Base-by-base conservation (phyloP, 139 green algal species). In the Spirogloea muscicola region DNA sequence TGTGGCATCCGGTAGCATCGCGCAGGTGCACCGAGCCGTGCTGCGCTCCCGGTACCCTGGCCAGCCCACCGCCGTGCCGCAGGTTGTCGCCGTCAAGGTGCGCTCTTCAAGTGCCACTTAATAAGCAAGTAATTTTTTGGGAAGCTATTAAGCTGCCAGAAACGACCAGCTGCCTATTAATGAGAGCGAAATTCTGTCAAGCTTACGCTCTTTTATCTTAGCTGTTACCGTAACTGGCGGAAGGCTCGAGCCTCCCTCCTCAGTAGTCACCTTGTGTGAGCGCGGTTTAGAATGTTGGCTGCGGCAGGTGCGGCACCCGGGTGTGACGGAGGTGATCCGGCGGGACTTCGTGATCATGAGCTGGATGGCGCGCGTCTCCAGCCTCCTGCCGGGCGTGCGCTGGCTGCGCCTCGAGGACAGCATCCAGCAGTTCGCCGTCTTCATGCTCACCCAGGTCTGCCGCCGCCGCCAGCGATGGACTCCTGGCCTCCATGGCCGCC, bases 1-100 rank as follows among this genome's bases (percentile, higher is more conserved):
- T 0, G 65, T 98, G 5, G 94, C 94, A 1, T 91, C 81, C 16
- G 94, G 93, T 43, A 95, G 87, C 83, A 95, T 99, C 29, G 94
- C 92, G n/a, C 63, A 25, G 68, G 71, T 55, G 55, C 77, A 25
- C 62, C 63, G 25, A 29, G 65, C 42, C 27, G 52, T 34, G 27
- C 80, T 36, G 84, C 82, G 10, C 79, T 72, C 7, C 29, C 34
- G 72, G 34, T 76, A 76, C 40, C n/a, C n/a, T 13, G 25, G 67
- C 16, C 21, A 60, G 49, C 40, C 29, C n/a, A 6, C 3, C 38
- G 38, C 44, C 2, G 13, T 65, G 66, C 44, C n/a, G 7, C 66
- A 66, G 29, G 5, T 72, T 36, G 74, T 81, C 37, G 74, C 74
- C 21, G 74, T 81, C 36, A 81, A 81, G 36, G 74, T 81, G 43